These are phyloP conservation scores for Hanseniaspora lindneri DNA, from an alignment of 805 yeast species.

Conservation along the genomic window DNA sequence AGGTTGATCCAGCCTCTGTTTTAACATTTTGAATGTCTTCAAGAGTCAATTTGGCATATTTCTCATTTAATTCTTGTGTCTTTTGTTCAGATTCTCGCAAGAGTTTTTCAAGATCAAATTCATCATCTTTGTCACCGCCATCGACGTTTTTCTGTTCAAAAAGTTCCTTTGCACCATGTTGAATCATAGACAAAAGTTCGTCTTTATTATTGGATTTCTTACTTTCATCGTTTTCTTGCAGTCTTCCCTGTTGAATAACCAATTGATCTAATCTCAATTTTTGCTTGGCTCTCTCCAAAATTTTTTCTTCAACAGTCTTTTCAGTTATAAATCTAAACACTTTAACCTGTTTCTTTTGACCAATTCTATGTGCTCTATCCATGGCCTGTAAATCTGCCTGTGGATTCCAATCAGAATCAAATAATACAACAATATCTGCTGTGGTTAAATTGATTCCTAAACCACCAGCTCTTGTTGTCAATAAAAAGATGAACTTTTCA, in stretches of 20 bases:
- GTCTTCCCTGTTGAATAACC: constrained; percentile 68
- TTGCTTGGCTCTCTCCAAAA: constrained; percentile 70
- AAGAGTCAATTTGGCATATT: constrained; percentile 55
- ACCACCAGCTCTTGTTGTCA: constrained; percentile 85
- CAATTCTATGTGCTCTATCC: constrained; percentile 85
- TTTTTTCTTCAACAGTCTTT: constrained; percentile 74
- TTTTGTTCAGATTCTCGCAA: constrained; percentile 50
- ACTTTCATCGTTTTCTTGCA: constrained; percentile 21
- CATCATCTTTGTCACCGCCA: constrained; percentile 31
- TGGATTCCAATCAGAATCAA: constrained; percentile 81
- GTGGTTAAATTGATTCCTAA: constrained; percentile 70
- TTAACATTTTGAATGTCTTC: constrained; percentile 70
- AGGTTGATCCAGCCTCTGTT: constrained; percentile 41
- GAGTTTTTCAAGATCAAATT: constrained; percentile 48
- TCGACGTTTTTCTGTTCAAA: constrained; percentile 27
- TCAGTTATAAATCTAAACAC: constrained; percentile 70
- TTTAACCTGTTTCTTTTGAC: constrained; percentile 72
- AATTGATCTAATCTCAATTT: constrained; percentile 67
- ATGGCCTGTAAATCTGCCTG: constrained; percentile 82
- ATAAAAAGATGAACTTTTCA: constrained; percentile 56
- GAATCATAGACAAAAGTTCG: constrained; percentile 70
- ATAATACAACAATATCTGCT: constrained; percentile 67
- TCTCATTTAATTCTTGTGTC: constrained; percentile 48
- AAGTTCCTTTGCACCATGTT: constrained; percentile 65
- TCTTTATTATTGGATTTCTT: constrained; percentile 42